Conservation (phyloP, 2,329 filamentous ascomycete genomes). For the Venturia pyrina region DNA sequence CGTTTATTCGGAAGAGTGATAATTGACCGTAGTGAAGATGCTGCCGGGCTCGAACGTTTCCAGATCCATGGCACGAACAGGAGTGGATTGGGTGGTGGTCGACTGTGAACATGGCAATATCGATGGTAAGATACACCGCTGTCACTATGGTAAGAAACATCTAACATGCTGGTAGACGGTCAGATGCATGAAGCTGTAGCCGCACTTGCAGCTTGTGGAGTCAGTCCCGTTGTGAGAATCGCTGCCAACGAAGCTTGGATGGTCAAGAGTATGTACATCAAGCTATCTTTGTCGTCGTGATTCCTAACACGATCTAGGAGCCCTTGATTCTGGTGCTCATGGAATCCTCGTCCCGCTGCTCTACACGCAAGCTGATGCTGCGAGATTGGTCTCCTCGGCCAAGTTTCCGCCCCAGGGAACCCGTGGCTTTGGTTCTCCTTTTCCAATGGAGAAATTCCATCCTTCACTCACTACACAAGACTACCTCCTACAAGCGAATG, state of each 20-base stretch:
- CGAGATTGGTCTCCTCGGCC: conserved; percentile 39
- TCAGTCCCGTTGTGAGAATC: conserved; percentile 37
- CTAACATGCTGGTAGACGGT: conserved; percentile 26
- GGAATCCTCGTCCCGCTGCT: conserved; percentile 47
- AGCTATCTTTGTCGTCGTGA: neutral
- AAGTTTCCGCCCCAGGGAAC: conserved; percentile 47
- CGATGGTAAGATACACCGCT: conserved; percentile 28
- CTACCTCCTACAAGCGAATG: conserved; percentile 47
- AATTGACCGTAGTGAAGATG: conserved; percentile 23
- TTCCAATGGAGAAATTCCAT: conserved; percentile 36
- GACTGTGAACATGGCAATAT: conserved; percentile 49
- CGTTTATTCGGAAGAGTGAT: neutral
- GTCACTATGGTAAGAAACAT: neutral
- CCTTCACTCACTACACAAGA: conserved; percentile 26
- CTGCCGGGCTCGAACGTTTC: conserved; percentile 45
- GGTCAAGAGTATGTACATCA: conserved; percentile 36
- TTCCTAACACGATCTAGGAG: conserved; percentile 26
- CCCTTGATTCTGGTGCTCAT: conserved; percentile 50
- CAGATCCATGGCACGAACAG: conserved; percentile 41
- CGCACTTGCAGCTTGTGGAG: conserved; percentile 34
- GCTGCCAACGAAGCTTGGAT: conserved; percentile 51
- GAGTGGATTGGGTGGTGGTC: conserved; percentile 45
- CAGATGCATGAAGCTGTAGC: conserved; percentile 47
- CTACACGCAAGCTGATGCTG: conserved; percentile 43
- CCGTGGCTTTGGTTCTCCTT: conserved; percentile 48